These are phyloP conservation scores for Kurtzmaniella quercitrusa DNA, from an alignment of 1,139 yeast species.

Conservation along the genomic window DNA sequence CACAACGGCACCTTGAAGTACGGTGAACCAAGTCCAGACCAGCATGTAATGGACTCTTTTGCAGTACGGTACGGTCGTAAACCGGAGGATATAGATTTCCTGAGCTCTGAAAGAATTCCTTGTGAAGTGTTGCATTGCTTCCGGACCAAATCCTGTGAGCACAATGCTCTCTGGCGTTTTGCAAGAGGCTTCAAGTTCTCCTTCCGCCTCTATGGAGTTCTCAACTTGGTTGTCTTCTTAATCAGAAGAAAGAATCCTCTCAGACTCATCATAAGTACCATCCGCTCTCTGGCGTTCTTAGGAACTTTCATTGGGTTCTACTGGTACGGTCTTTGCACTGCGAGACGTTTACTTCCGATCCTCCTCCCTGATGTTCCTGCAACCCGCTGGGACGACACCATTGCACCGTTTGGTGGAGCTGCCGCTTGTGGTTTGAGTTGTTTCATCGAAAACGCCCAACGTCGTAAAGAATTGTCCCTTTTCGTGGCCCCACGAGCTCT, in stretches of 20 bases:
- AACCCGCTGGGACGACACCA: conserved; percentile 25
- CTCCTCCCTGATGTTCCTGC: conserved; percentile 15
- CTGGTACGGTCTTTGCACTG: conserved; percentile 38
- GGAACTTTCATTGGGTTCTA: conserved; percentile 30
- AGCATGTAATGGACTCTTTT: conserved; percentile 19
- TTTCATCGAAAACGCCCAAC: conserved; percentile 26
- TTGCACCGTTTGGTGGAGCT: conserved; percentile 31
- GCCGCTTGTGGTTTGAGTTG: conserved; percentile 32
- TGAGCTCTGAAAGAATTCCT: conserved; percentile 26
- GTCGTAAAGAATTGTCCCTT: conserved; percentile 38
- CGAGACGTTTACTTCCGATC: conserved; percentile 26
- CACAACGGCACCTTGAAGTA: conserved; percentile 22
- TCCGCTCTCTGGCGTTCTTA: conserved; percentile 33
- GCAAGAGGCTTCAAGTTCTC: conserved; percentile 30
- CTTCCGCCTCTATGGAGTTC: conserved; percentile 21
- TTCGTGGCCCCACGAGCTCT: conserved; percentile 38
- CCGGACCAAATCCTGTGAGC: conserved; percentile 27
- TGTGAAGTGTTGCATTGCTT: conserved; percentile 34
- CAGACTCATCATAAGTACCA: conserved; percentile 10
- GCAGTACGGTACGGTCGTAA: conserved; percentile 21
- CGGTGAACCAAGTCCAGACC: conserved; percentile 19
- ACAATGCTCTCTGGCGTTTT: conserved; percentile 33
- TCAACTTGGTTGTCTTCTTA: conserved; percentile 16
- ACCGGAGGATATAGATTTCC: conserved; percentile 20
- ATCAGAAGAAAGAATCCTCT: conserved; percentile 9